These are phyloP conservation scores for Gossypium mustelinum DNA, from an alignment of 345 rosid species.

Conservation along the genomic window DNA sequence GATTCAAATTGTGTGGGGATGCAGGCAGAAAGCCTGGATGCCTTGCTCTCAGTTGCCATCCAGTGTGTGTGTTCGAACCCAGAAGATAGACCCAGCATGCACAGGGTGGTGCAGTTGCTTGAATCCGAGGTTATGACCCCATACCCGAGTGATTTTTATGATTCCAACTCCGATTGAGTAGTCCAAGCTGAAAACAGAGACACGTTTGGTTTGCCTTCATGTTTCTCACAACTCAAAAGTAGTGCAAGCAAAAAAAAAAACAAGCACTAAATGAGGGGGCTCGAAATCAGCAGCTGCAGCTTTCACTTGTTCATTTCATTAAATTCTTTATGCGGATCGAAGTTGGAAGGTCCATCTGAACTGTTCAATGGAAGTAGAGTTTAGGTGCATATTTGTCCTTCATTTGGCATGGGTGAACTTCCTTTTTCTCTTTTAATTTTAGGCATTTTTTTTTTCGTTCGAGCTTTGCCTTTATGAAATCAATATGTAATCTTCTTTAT, in stretches of 20 bases:
- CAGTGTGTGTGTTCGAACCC: slow-evolving; percentile 77
- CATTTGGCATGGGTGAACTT: too few relatives aligned
- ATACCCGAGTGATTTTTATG: slow-evolving; percentile 95
- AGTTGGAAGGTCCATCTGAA: slow-evolving; percentile 16
- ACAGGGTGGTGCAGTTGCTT: slow-evolving; percentile 84
- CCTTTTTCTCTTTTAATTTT: too few relatives aligned
- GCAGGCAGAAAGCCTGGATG: slow-evolving; percentile 72
- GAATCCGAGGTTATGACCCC: slow-evolving; percentile 99
- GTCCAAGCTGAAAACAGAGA: slow-evolving; percentile 7
- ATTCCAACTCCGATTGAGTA: slow-evolving; percentile 78
- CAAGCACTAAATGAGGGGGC: slow-evolving; percentile 17
- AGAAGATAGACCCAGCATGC: slow-evolving; percentile 94
- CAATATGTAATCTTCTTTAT: not conserved
- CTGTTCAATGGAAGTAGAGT: not conserved
- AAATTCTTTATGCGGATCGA: slow-evolving; percentile 41
- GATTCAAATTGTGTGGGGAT: slow-evolving; percentile 74
- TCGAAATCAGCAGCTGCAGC: slow-evolving; percentile 24
- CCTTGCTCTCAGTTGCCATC: slow-evolving; percentile 73
- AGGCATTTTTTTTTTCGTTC: not conserved
- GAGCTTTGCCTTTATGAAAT: too few relatives aligned
- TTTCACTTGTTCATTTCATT: slow-evolving; percentile 18
- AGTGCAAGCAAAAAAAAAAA: not conserved
- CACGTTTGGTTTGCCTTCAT: slow-evolving; percentile 16
- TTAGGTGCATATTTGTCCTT: too few relatives aligned
- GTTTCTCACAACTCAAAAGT: not conserved